Base-by-base conservation (phyloP, 345 rosid species). In the Boechera stricta region DNA sequence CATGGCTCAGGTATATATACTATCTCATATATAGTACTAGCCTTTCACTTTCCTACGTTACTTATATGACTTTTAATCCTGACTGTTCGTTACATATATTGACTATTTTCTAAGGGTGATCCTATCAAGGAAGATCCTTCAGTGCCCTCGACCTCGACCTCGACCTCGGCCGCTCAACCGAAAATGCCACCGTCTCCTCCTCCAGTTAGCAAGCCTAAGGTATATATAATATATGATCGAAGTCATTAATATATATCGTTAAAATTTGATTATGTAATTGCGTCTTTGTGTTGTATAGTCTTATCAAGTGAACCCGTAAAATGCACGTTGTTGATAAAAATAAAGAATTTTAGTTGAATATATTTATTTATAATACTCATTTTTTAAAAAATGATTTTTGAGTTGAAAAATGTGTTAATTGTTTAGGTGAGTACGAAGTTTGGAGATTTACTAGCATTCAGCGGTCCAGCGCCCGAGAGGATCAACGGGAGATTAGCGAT, bases 401-500 rank as follows among this genome's bases (percentile, higher is more conserved):
- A 13, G 21, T 13, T 31, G 61, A 13, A 13, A 7, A 15, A 6
- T 49, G 29, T 62, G 24, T 16, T 11, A 1, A 16, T 7, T 62
- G 41, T 66, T 49, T 49, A 85, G 88, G 83, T 77, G 31, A 89
- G 91, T 77, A 88, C 90, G 0, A 88, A 79, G 16, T 86, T 88
- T 72, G 41, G 85, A 0, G 95, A 89, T 32, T 56, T 89, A 5
- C 64, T 93, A 12, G 95, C 95, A 1, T 91, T 93, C 49, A 82
- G 92, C 31, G 98, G 96, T 44, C 91, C 89, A 0, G 97, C 90
- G 6, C 98, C 97, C 0, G 98, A 93, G 84, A 93, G 97, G 81
- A 88, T 93, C 58, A 91, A 93, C 61, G 94, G 94, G 0, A 81
- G 96, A 44, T 59, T 93, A 13, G 98, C 97, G 1, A 89, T 93